Base-by-base conservation (phyloP, 2,329 filamentous ascomycete genomes). In the Arthrinium puccinioides region DNA sequence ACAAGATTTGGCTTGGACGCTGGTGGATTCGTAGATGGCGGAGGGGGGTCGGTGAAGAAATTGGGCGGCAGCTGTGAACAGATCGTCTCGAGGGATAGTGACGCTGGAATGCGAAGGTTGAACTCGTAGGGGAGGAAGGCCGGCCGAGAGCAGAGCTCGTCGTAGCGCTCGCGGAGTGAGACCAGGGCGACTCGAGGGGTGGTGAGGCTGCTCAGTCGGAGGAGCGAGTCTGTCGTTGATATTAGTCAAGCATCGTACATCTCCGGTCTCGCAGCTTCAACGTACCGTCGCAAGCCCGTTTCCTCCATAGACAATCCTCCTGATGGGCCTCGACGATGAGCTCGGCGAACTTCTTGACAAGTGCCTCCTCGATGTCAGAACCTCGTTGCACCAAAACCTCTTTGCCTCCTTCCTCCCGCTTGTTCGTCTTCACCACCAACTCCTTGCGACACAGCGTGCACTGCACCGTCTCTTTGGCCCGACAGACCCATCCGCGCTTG, bases 401-500 rank as follows among this genome's bases (percentile, higher is more conserved):
- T 42, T 69, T 70, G 10, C 74, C 75, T 25, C 76, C 70, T 4
- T 69, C 63, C 39, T 72, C 70, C 51, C 73, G 76, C 38, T 71
- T 70, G 50, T 76, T 81, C 23, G 94, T 66, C 61, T 85, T 87
- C 36, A 97, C 84, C 5, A 92, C 75, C 27, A 96, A 70, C 50
- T 94, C 85, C 51, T 84, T 82, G 54, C 83, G 82, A 54, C 92
- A 98, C 3, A 89, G 78, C 27, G 84, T 81, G 57, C 92, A 98
- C 14, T 80, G 78, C 13, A 97, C 87, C 4, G 84, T 84, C 60
- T 94, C 88, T 46, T 80, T 79, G 49, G 83, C 83, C 31, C 84
- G 79, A 52, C 90, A 96, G 4, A 82, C 72, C 90, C 92, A 98
- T 1, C 90, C 90, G 41, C 85, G 70, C 66, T 90, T 95, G 1